phyloP scores from a whole-genome alignment of 306 rosid species.

The Prosopis cineraria region DNA sequence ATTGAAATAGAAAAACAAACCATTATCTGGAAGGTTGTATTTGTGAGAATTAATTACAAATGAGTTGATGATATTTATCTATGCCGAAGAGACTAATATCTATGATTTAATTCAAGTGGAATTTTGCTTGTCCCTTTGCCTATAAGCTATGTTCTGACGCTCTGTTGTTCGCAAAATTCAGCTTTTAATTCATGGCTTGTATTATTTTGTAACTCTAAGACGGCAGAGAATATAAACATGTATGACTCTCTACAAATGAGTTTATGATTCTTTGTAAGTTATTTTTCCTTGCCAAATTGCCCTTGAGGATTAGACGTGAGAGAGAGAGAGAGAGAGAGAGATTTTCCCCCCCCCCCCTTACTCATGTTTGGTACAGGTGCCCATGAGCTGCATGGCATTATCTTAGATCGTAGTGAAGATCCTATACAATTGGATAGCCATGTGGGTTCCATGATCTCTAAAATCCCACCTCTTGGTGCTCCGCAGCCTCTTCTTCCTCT shows the following conservation, averaged over 20 bases:
- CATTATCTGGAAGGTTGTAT: background rate
- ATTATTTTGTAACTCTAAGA: background rate
- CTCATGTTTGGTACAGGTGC: slow-evolving; percentile 51
- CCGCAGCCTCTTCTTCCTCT: slow-evolving; percentile 90
- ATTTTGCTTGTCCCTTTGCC: background rate
- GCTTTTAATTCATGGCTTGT: slow-evolving; percentile 6
- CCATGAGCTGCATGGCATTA: slow-evolving; percentile 46
- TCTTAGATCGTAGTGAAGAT: slow-evolving; percentile 35
- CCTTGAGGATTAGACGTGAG: slow-evolving; percentile 20
- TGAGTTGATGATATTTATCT: background rate
- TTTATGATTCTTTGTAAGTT: background rate
- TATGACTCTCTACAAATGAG: background rate
- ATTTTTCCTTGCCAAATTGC: background rate
- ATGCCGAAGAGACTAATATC: background rate
- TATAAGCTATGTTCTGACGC: slow-evolving; percentile 11
- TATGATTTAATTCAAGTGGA: background rate
- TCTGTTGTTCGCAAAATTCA: background rate
- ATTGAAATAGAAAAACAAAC: slow-evolving; percentile 7
- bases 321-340: no score
- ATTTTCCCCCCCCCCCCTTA: no score
- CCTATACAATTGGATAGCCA: slow-evolving; percentile 40
- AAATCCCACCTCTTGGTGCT: slow-evolving; percentile 66
- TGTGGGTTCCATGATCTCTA: slow-evolving; percentile 49
- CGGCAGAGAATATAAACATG: slow-evolving; percentile 5
- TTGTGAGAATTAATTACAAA: background rate